A percentile compares a stretch with the other conserved stretches of the same genome.
phyloP scores from a whole-genome alignment of 2,329 filamentous ascomycete species.

The Hirsutella rhossiliensis region DNA sequence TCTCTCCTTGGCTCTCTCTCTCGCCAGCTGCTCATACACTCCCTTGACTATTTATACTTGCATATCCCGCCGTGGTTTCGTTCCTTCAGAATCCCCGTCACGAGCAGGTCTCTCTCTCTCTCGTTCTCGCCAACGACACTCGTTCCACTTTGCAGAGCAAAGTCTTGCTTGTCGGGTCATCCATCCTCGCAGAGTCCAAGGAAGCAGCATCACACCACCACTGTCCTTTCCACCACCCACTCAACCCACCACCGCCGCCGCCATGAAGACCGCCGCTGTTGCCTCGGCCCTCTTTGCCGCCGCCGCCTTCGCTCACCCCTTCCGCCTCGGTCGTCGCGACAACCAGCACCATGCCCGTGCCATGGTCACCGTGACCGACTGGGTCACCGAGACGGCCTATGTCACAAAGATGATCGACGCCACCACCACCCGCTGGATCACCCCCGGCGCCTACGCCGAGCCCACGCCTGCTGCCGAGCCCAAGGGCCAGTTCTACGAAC shows the following conservation, averaged over 20 bases:
- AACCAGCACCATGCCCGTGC: conserved; percentile 25
- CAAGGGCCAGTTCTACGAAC: conserved; percentile 19
- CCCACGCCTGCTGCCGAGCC: conserved; percentile 11
- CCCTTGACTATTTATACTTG: background rate
- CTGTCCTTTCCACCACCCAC: background rate
- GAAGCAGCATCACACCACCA: background rate
- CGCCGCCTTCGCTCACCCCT: conserved; percentile 39
- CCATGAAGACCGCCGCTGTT: conserved; percentile 29
- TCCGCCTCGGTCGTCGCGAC: conserved; percentile 23
- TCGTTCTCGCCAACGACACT: conserved; percentile 2
- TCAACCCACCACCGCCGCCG: conserved; percentile 8
- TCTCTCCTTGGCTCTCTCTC: background rate
- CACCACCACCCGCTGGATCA: conserved; percentile 33
- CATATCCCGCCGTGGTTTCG: conserved; percentile 2
- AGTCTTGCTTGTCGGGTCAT: background rate
- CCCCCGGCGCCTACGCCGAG: conserved; percentile 16
- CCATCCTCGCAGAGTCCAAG: background rate
- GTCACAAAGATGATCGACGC: conserved; percentile 37
- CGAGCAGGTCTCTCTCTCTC: conserved; percentile 4
- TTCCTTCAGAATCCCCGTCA: background rate
- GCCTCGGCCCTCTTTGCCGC: conserved; percentile 21
- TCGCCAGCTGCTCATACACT: background rate
- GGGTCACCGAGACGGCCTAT: conserved; percentile 35
- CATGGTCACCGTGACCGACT: conserved; percentile 35
- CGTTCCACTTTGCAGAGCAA: conserved; percentile 3